Percentiles rank a stretch among this genome's conserved stretches.
Evolutionary conservation across 306 rosid species (phyloP).

Genomic region (Canavalia gladiata): DNA sequence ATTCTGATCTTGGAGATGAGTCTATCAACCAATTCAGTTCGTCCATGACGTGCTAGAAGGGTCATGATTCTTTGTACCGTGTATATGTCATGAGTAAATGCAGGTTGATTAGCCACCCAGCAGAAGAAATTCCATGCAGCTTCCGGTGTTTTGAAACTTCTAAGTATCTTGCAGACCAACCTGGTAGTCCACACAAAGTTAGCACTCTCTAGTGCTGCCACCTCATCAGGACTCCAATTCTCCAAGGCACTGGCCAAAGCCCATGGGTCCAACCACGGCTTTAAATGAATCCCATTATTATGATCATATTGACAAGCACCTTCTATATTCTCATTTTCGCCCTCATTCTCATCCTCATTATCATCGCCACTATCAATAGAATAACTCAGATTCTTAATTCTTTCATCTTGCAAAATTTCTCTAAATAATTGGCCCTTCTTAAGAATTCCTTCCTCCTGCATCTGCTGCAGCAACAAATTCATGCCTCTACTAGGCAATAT

Average conservation of each 20-base stretch:
- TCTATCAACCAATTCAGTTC: conserved; percentile 66
- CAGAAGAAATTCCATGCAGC: conserved; percentile 88
- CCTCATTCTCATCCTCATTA: conserved; percentile 52
- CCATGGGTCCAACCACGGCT: conserved; percentile 86
- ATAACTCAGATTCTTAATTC: conserved; percentile 59
- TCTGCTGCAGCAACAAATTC: conserved; percentile 59
- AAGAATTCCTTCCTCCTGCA: conserved; percentile 65
- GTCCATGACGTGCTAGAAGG: conserved; percentile 74
- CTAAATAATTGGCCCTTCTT: conserved; percentile 50
- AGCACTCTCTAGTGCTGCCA: conserved; percentile 70
- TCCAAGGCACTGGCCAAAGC: conserved; percentile 73
- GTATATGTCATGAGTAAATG: conserved; percentile 79
- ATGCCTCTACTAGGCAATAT: conserved; percentile 68
- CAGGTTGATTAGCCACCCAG: conserved; percentile 80
- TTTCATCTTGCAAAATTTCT: conserved; percentile 65
- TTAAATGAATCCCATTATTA: conserved; percentile 55
- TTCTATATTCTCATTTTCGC: conserved; percentile 41
- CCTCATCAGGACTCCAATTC: conserved; percentile 74
- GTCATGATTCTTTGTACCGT: conserved; percentile 80
- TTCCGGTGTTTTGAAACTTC: conserved; percentile 71
- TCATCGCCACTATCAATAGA: conserved; percentile 56
- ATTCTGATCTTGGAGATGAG: conserved; percentile 70
- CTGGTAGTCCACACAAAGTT: conserved; percentile 82
- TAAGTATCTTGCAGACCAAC: conserved; percentile 78
- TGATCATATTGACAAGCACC: conserved; percentile 45